Evolutionary conservation across 208 protist genomes (phyloP), one percentile per base, ranked within the genome.

Genomic region (Acanthamoeba triangularis): DNA sequence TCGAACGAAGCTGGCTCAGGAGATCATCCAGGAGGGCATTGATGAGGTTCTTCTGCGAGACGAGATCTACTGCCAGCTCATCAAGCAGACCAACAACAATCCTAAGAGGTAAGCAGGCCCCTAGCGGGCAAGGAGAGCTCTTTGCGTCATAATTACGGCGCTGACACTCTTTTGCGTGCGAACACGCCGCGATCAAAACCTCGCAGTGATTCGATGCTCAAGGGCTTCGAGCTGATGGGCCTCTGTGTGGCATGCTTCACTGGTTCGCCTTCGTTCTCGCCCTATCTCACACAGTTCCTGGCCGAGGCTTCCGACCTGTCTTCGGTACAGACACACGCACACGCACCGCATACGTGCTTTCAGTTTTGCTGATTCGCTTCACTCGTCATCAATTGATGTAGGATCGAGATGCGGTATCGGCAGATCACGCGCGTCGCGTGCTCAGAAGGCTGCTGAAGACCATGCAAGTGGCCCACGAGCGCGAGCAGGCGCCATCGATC

Each of bases 11-110:
- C n/a, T 72, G 47, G 65, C 65, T 4, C 90, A 94, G 44, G 90
- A 94, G n/a, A 72, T 94, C 18, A 78, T 94, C 30, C 90, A 94
- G 41, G 41, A 41, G 37, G 90, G 33, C 63, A 0, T 94, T 28
- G 90, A 94, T 35, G 90, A 94, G 11, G 10, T n/a, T 28, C 18
- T 10, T 2, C 63, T 94, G 18, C 35, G 65, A 3, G 90, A 94
- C 67, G 90, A 94, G 90, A 72, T 94, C 8, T 94, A 94, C 67
- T 94, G 90, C 25, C 90, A 94, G 90, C 35, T 94, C 28, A 56
- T 30, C 90, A 94, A 94, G 16, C 90, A 94, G 33, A 94, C 90
- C 44, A 80, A 49, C 35, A 72, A 78, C 25, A 94, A 94, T 28
- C 90, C 90, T 20, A 94, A 47, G 47, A 94, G 33, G 90, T 94